A percentile compares a stretch with the other conserved stretches of the same genome.
These are phyloP conservation scores for Leptomonas pyrrhocoris DNA, from an alignment of 208 protist genomes.

Conservation along the genomic window DNA sequence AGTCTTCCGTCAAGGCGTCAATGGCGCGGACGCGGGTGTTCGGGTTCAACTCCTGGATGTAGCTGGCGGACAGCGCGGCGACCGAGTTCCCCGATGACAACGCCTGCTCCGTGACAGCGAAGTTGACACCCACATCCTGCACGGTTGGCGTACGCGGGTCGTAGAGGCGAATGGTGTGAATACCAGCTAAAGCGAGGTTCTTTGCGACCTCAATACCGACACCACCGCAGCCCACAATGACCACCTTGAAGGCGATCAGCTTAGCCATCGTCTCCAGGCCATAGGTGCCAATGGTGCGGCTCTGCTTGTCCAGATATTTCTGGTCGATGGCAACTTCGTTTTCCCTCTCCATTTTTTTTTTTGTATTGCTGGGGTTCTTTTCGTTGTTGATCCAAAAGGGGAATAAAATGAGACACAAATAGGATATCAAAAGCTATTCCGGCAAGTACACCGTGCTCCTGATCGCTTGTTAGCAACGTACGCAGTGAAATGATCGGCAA, in stretches of 20 bases:
- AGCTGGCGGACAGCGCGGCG: conserved; percentile 58
- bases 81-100: conserved; percentile 56
- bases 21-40: conserved; percentile 79
- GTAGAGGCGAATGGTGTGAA: conserved; percentile 83
- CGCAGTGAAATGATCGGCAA: too few species aligned
- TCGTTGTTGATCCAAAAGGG: not conserved
- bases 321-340: conserved; percentile 61
- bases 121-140: conserved; percentile 89
- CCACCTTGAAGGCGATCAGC: conserved; percentile 89
- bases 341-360: conserved; percentile 23
- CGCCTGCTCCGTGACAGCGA: conserved; percentile 75
- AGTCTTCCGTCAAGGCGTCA: conserved; percentile 54
- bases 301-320: conserved; percentile 91
- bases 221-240: conserved; percentile 91
- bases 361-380: not conserved
- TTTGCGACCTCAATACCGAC: conserved; percentile 93
- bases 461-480: not conserved
- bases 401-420: not conserved
- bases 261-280: conserved; percentile 92
- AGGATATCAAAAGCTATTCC: too few species aligned
- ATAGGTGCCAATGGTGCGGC: conserved; percentile 92
- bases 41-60: conserved; percentile 90
- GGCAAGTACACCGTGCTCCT: not conserved
- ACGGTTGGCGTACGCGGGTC: conserved; percentile 60
- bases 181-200: conserved; percentile 89